Evolutionary conservation across 2,329 filamentous ascomycete genomes (phyloP).

Genomic region (Sporothrix curviconia): DNA sequence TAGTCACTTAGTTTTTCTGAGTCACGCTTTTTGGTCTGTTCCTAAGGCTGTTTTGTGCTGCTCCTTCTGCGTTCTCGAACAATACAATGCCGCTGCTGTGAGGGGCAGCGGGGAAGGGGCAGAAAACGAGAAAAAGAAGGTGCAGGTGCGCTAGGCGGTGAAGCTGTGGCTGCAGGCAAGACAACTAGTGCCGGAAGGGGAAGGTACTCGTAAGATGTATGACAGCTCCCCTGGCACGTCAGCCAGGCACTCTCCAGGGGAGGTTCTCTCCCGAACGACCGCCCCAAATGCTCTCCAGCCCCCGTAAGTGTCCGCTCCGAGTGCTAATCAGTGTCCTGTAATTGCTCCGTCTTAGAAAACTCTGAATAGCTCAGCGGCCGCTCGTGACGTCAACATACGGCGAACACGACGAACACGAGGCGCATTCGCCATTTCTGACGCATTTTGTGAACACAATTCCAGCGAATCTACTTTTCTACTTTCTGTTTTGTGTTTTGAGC

Average conservation of each 20-base stretch:
- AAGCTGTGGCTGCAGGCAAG: background rate
- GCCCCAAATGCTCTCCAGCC: background rate
- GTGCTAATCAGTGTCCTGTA: background rate
- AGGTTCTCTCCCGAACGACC: too few species aligned
- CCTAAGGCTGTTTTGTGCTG: background rate
- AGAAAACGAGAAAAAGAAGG: background rate
- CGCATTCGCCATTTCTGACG: too few species aligned
- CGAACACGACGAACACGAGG: too few species aligned
- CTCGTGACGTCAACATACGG: background rate
- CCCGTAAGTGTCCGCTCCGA: background rate
- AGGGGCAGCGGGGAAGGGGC: slow-evolving; percentile 4
- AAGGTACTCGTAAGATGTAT: background rate
- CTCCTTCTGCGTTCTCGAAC: background rate
- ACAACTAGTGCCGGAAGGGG: background rate
- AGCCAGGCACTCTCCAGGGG: too few species aligned
- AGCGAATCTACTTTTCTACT: too few species aligned
- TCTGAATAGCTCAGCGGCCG: slow-evolving; percentile 13
- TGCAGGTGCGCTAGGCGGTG: background rate
- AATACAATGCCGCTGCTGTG: background rate
- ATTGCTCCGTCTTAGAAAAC: slow-evolving; percentile 8
- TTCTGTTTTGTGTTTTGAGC: too few species aligned
- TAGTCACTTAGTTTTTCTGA: slow-evolving; percentile 6
- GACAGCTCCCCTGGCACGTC: too few species aligned
- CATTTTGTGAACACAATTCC: too few species aligned
- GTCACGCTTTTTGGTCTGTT: slow-evolving; percentile 5